Conservation (phyloP, 164 flowering plant species). For the Warburgia ugandensis region DNA sequence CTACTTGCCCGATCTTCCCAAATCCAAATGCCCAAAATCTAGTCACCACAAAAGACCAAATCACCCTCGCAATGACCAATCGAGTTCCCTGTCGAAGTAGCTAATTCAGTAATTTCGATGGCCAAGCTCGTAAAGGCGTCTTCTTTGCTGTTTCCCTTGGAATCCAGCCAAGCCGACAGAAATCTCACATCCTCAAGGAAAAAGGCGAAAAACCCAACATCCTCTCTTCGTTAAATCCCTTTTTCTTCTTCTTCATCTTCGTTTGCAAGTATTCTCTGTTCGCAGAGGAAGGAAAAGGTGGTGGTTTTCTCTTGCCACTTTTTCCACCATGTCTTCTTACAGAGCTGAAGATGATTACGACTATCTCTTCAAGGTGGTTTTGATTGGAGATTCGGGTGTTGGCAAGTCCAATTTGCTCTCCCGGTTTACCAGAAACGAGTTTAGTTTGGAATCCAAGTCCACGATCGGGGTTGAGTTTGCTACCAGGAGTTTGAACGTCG, state of each 20-base stretch:
- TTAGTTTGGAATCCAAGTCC: conserved; percentile 65
- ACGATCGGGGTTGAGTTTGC: conserved; percentile 73
- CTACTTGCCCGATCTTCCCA: too few species aligned
- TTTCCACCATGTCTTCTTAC: conserved; percentile 57
- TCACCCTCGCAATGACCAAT: too few species aligned
- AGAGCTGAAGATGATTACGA: conserved; percentile 67
- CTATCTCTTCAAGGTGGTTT: conserved; percentile 58
- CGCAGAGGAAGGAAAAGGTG: neutral
- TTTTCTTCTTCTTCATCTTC: neutral
- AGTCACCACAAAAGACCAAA: too few species aligned
- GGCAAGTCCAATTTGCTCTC: conserved; percentile 62
- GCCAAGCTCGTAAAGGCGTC: neutral
- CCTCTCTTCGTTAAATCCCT: neutral
- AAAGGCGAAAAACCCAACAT: neutral
- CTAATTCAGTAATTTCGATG: too few species aligned
- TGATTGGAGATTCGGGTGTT: conserved; percentile 65
- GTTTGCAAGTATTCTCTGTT: too few species aligned
- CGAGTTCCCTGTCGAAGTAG: too few species aligned
- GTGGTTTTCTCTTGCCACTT: too few species aligned
- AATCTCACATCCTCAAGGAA: neutral
- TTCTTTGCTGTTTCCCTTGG: neutral
- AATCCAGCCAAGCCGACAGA: conserved; percentile 8
- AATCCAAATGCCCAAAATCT: too few species aligned
- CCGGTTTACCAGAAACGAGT: conserved; percentile 62
- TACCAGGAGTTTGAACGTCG: conserved; percentile 49